phyloP scores from a whole-genome alignment of 2,329 filamentous ascomycete genomes.

The Tolypocladium nubicola region DNA sequence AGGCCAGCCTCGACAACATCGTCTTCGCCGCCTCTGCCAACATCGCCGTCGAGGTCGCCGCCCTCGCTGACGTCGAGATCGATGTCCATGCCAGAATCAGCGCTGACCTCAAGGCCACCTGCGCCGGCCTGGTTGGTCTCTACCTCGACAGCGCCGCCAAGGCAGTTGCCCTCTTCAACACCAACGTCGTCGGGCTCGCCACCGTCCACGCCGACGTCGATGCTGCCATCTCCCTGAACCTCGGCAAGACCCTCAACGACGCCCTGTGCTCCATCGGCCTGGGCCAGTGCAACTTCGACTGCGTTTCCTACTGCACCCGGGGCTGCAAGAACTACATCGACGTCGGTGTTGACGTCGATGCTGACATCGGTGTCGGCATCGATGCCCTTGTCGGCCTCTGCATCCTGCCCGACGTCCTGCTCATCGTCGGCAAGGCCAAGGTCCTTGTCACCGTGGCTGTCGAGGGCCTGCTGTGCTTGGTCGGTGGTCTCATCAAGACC shows the following conservation, averaged over 20 bases:
- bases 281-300: constrained; percentile 23
- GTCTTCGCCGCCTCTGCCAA: constrained; percentile 21
- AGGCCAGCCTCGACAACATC: constrained; percentile 20
- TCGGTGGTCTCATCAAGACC: constrained; percentile 17
- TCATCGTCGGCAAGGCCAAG: constrained; percentile 15
- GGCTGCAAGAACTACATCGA: constrained; percentile 28
- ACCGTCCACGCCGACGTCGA: constrained; percentile 14
- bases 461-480: constrained; percentile 20
- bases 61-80: constrained; percentile 9
- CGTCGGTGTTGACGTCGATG: constrained; percentile 9
- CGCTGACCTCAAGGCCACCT: constrained; percentile 18
- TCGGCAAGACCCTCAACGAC: constrained; percentile 13
- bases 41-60: constrained; percentile 15
- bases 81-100: constrained; percentile 14
- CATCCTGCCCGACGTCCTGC: constrained; percentile 19
- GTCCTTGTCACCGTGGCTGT: constrained; percentile 15
- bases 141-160: constrained; percentile 19
- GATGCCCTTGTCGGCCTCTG: constrained; percentile 19
- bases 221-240: constrained; percentile 12
- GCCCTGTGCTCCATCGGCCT: constrained; percentile 20
- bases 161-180: constrained; percentile 27
- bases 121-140: constrained; percentile 20
- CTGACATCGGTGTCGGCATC: constrained; percentile 13
- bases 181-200: constrained; percentile 18
- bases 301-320: constrained; percentile 25